phyloP scores from a whole-genome alignment of 1,139 yeast genomes.

The Candida sojae region DNA sequence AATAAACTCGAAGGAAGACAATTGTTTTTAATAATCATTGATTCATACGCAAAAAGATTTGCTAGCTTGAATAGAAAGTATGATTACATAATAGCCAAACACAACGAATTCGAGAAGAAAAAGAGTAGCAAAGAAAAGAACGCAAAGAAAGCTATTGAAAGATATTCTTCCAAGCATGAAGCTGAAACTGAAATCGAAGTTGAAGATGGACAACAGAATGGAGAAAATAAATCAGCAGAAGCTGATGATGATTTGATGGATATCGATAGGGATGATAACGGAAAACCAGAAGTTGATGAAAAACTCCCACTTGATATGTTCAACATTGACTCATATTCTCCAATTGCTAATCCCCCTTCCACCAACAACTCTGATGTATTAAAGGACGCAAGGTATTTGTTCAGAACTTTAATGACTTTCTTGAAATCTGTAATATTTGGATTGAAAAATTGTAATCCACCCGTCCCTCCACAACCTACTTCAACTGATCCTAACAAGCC shows the following conservation, averaged over 20 bases:
- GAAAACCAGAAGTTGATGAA: conserved; percentile 6
- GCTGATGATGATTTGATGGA: conserved; percentile 19
- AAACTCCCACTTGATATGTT: conserved; percentile 31
- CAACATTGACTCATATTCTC: conserved; percentile 42
- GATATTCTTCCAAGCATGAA: conserved; percentile 37
- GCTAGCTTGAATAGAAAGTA: conserved; percentile 73
- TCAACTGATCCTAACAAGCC: conserved; percentile 59
- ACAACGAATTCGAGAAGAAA: conserved; percentile 51
- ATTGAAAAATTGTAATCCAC: conserved; percentile 86
- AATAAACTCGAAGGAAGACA: conserved; percentile 86
- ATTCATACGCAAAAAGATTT: conserved; percentile 85
- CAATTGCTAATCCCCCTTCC: conserved; percentile 33
- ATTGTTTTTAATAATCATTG: conserved; percentile 76
- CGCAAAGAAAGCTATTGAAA: conserved; percentile 40
- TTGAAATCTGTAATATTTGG: conserved; percentile 90
- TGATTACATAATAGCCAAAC: conserved; percentile 65
- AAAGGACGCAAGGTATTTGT: conserved; percentile 84
- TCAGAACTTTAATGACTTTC: conserved; percentile 87
- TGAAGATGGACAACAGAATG: conserved; percentile 14
- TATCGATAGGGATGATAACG: conserved; percentile 14
- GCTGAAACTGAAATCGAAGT: conserved; percentile 1
- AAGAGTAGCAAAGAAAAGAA: conserved; percentile 45
- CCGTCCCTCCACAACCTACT: conserved; percentile 60
- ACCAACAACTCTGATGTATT: conserved; percentile 60
- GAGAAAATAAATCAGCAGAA: conserved; percentile 9